Evolutionary conservation across 495 filamentous ascomycete genomes (phyloP).

Genomic region (Daldinia bambusicola): DNA sequence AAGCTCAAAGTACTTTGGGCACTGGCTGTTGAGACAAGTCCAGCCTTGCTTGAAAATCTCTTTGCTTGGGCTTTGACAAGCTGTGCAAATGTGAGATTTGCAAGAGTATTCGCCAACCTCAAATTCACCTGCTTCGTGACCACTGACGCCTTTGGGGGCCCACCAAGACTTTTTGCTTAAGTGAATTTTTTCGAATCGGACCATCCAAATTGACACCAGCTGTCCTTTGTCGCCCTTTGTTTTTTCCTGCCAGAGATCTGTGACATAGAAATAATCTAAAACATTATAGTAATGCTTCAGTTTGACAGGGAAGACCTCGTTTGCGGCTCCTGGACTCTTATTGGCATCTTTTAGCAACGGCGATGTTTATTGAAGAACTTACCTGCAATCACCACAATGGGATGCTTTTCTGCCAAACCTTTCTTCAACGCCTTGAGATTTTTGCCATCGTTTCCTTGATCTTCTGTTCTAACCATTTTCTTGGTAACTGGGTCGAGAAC

Average conservation of each 20-base stretch:
- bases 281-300: constrained; percentile 75
- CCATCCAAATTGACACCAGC: constrained; percentile 59
- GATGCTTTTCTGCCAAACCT: constrained; percentile 49
- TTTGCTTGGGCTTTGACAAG: constrained; percentile 47
- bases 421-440: constrained; percentile 52
- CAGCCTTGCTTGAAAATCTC: constrained; percentile 65
- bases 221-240: constrained; percentile 32
- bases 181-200: constrained; percentile 78
- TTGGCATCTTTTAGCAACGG: constrained; percentile 9
- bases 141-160: constrained; percentile 49
- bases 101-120: constrained; percentile 27
- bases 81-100: constrained; percentile 29
- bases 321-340: constrained; percentile 58
- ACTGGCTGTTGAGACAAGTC: constrained; percentile 73
- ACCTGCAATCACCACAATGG: constrained; percentile 71
- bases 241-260: constrained; percentile 77
- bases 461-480: constrained; percentile 53
- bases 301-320: constrained; percentile 61
- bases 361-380: constrained; percentile 28
- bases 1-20: constrained; percentile 67
- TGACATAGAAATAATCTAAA: constrained; percentile 77
- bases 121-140: constrained; percentile 22
- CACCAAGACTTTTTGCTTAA: constrained; percentile 74
- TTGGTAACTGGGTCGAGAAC: constrained; percentile 52
- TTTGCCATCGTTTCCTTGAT: constrained; percentile 54